A percentile compares a stretch with the other conserved stretches of the same genome.
These are phyloP conservation scores for Acer yangbiense DNA, from an alignment of 345 rosid genomes.

Conservation along the genomic window DNA sequence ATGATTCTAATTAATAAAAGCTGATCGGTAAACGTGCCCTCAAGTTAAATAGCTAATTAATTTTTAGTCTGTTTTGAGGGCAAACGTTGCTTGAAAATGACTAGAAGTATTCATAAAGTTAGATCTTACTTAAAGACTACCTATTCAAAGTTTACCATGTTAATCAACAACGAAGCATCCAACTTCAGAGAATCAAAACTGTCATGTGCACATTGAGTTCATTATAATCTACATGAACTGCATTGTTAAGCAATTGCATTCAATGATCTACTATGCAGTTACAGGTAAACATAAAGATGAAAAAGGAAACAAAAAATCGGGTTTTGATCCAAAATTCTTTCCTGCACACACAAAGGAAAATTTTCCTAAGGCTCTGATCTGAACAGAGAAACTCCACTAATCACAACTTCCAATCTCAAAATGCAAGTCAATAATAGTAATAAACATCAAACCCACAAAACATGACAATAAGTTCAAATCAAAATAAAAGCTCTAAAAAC, in stretches of 20 bases:
- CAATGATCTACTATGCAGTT: background rate
- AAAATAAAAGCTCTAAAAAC: background rate
- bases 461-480: background rate
- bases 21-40: too few species aligned
- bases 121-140: background rate
- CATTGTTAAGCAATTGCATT: background rate
- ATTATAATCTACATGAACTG: background rate
- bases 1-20: too few species aligned
- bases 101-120: background rate
- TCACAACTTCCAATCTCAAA: background rate
- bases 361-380: background rate
- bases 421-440: background rate
- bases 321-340: background rate
- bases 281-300: background rate
- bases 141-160: background rate
- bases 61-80: background rate
- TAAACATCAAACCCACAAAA: background rate
- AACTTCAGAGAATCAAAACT: background rate
- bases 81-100: background rate
- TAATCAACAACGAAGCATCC: background rate
- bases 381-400: background rate
- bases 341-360: background rate
- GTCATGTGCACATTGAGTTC: background rate
- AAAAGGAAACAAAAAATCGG: background rate
- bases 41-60: slow-evolving; percentile 3